Percentiles rank a stretch among this genome's conserved stretches.
These are phyloP conservation scores for Eimeria necatrix DNA, from an alignment of 169 alveolate genomes.

Conservation along the genomic window DNA sequence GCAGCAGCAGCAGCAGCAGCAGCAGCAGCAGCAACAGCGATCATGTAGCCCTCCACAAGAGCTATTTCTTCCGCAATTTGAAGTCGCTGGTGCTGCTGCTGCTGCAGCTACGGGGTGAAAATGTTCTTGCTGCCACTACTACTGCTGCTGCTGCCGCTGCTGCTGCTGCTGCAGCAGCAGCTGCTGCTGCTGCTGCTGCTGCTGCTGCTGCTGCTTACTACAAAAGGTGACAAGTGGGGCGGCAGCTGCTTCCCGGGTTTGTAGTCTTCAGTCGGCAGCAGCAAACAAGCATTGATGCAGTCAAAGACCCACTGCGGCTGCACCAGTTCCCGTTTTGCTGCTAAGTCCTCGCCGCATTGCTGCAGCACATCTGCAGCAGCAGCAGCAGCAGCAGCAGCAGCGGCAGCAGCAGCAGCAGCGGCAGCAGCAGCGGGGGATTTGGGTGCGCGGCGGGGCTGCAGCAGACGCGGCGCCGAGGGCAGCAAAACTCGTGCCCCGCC, in stretches of 20 bases:
- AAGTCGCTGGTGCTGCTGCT: neutral
- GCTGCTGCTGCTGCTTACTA: conserved; percentile 36
- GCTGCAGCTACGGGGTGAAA: neutral
- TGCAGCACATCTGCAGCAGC: conserved; percentile 27
- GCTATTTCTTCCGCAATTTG: neutral
- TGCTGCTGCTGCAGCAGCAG: conserved; percentile 12
- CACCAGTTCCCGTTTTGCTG: conserved; percentile 80
- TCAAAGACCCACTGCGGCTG: conserved; percentile 89
- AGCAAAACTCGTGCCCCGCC: too few relatives aligned
- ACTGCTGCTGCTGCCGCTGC: neutral
- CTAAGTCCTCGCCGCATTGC: neutral
- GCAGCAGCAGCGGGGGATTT: neutral
- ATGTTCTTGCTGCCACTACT: too few relatives aligned
- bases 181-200: neutral
- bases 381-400: neutral
- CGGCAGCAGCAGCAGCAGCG: too few relatives aligned
- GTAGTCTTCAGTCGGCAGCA: conserved; percentile 67
- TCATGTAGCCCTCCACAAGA: neutral
- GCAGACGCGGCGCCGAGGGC: too few relatives aligned
- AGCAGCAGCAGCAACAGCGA: conserved; percentile 7
- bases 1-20: conserved; percentile 21
- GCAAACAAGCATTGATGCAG: conserved; percentile 81
- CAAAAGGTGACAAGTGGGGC: conserved; percentile 87
- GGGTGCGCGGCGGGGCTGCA: neutral
- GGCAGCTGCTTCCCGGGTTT: conserved; percentile 80